A percentile compares a stretch with the other conserved stretches of the same genome.
phyloP scores from a whole-genome alignment of 495 filamentous ascomycete species.

The Penicillium dipodomyicola region DNA sequence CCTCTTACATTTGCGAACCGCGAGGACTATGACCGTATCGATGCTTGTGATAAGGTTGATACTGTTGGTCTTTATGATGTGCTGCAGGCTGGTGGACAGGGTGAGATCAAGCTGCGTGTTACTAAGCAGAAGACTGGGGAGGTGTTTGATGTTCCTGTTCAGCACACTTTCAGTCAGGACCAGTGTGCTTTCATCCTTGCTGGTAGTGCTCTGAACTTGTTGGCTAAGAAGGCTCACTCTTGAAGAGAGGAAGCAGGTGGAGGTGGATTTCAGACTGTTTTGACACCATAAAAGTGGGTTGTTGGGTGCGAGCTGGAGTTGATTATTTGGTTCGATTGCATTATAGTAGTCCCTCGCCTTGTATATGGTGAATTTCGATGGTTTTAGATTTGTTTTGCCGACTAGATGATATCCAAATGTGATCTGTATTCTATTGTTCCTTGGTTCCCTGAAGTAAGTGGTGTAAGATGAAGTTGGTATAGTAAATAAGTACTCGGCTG shows the following conservation, averaged over 20 bases:
- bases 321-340: slow-evolving; percentile 20
- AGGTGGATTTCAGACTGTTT: slow-evolving; percentile 6
- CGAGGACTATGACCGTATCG: slow-evolving; percentile 80
- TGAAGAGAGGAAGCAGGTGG: slow-evolving; percentile 1
- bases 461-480: not conserved
- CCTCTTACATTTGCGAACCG: slow-evolving; percentile 85
- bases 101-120: slow-evolving; percentile 69
- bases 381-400: slow-evolving; percentile 20
- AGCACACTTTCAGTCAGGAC: slow-evolving; percentile 80
- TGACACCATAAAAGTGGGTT: slow-evolving; percentile 21
- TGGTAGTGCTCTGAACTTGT: slow-evolving; percentile 87
- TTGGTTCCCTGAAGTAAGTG: not conserved
- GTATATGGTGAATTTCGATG: slow-evolving; percentile 21
- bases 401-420: slow-evolving; percentile 38
- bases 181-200: slow-evolving; percentile 90
- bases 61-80: slow-evolving; percentile 83
- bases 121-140: slow-evolving; percentile 60
- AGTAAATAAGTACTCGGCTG: not conserved
- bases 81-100: slow-evolving; percentile 72
- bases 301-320: slow-evolving; percentile 19
- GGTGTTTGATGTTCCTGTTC: slow-evolving; percentile 44
- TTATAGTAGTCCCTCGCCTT: slow-evolving; percentile 14
- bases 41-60: slow-evolving; percentile 74
- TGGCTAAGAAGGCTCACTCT: slow-evolving; percentile 55
- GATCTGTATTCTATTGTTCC: slow-evolving; percentile 29